phyloP scores from a whole-genome alignment of 495 filamentous ascomycete genomes.

The Elasticomyces elasticus region DNA sequence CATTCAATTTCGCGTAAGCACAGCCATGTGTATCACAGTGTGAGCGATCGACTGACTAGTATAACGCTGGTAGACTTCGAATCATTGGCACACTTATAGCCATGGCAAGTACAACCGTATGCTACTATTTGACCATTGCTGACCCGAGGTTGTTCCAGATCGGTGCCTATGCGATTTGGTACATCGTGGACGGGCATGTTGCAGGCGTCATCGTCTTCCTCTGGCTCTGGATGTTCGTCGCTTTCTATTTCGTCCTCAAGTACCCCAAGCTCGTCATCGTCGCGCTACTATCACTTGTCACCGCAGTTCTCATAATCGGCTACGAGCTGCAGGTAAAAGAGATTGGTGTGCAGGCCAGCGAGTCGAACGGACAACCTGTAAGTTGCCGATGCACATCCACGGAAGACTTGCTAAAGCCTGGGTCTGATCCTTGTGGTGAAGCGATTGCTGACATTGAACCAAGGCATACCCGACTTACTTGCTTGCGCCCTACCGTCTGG shows the following conservation, averaged over 20 bases:
- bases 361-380: constrained; percentile 60
- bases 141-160: constrained; percentile 50
- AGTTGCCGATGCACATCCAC: too few relatives aligned
- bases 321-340: constrained; percentile 39
- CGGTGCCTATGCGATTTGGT: constrained; percentile 59
- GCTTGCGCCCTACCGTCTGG: constrained; percentile 64
- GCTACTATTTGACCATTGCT: constrained; percentile 62
- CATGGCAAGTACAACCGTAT: too few relatives aligned
- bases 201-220: constrained; percentile 59
- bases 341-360: constrained; percentile 31
- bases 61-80: too few relatives aligned
- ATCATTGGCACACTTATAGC: constrained; percentile 13
- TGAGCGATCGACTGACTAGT: too few relatives aligned
- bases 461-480: constrained; percentile 60
- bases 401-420: too few relatives aligned
- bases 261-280: constrained; percentile 43
- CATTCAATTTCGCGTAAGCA: constrained; percentile 4
- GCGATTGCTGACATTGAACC: too few relatives aligned
- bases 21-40: too few relatives aligned
- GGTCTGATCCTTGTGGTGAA: too few relatives aligned
- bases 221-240: constrained; percentile 54
- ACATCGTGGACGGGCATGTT: constrained; percentile 57
- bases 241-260: constrained; percentile 65
- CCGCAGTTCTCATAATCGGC: constrained; percentile 62
- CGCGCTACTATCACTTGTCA: constrained; percentile 58